Conservation (phyloP, 768 basidiomycete genomes). For the Austroboletus eburneus region DNA sequence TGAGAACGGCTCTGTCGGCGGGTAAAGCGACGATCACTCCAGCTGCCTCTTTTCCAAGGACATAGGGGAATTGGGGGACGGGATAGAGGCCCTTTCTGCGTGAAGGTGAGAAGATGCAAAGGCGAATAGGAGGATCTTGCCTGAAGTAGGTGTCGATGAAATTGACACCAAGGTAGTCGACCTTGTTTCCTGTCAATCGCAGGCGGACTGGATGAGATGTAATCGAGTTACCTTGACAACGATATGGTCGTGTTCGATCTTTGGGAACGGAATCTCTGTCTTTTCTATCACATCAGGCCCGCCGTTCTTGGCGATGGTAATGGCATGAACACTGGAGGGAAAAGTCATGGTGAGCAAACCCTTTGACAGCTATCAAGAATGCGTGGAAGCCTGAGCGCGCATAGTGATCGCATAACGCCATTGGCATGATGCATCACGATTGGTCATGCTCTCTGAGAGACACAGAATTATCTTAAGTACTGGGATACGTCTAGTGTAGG, state of each 20-base stretch:
- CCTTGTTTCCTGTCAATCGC: conserved; percentile 33
- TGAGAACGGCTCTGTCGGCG: conserved; percentile 54
- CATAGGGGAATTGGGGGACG: conserved; percentile 51
- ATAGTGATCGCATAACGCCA: too few relatives aligned
- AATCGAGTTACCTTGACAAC: conserved; percentile 33
- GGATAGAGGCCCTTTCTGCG: conserved; percentile 63
- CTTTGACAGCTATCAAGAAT: conserved; percentile 31
- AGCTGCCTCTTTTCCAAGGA: conserved; percentile 73
- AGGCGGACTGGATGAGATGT: neutral
- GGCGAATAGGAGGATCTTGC: conserved; percentile 32
- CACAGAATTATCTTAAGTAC: too few relatives aligned
- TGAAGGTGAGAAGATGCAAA: neutral
- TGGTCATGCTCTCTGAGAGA: too few relatives aligned
- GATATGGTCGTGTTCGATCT: conserved; percentile 56
- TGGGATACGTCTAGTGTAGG: too few relatives aligned
- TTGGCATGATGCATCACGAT: too few relatives aligned
- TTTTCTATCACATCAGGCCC: conserved; percentile 75
- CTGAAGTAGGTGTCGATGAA: conserved; percentile 85
- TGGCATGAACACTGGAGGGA: conserved; percentile 63
- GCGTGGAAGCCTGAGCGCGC: too few relatives aligned
- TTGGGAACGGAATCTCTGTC: conserved; percentile 62
- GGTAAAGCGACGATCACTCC: conserved; percentile 77
- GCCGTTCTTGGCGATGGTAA: conserved; percentile 70
- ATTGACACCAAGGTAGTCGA: conserved; percentile 79
- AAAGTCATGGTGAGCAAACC: conserved; percentile 40